Evolutionary conservation across 1,284 basidiomycete species (phyloP).

Genomic region (Ganoderma lucidum): DNA sequence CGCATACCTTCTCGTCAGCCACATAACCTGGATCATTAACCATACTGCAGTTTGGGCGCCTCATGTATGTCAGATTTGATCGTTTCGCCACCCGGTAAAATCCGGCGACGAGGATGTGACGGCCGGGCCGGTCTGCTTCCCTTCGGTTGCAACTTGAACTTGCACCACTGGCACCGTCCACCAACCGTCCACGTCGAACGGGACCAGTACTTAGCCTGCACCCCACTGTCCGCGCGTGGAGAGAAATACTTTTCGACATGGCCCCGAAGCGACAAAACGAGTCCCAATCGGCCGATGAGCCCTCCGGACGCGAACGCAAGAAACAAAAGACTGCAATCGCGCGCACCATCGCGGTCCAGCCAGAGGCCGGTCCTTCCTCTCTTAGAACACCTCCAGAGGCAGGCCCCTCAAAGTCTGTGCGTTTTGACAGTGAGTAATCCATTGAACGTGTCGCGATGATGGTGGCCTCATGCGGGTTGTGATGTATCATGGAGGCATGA

Average conservation of each 20-base stretch:
- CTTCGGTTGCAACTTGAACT: background rate
- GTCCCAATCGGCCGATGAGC: conserved; percentile 39
- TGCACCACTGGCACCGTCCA: too few relatives aligned
- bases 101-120: too few relatives aligned
- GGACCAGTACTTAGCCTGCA: background rate
- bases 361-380: conserved; percentile 33
- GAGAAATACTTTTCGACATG: conserved; percentile 43
- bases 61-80: background rate
- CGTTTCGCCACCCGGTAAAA: background rate
- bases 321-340: conserved; percentile 69
- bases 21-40: background rate
- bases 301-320: conserved; percentile 66
- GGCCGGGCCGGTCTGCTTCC: background rate
- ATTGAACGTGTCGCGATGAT: background rate
- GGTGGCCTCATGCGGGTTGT: background rate
- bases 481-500: conserved; percentile 49
- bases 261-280: conserved; percentile 57
- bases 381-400: conserved; percentile 40
- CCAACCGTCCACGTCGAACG: too few relatives aligned
- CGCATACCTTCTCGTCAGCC: too few relatives aligned
- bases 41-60: background rate
- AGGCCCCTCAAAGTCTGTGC: conserved; percentile 50
- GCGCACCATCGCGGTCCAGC: conserved; percentile 73
- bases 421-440: conserved; percentile 48
- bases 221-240: background rate